Percentiles rank a stretch among this genome's conserved stretches.
Conservation (phyloP, 495 filamentous ascomycete species). For the Diplogelasinospora grovesii region DNA sequence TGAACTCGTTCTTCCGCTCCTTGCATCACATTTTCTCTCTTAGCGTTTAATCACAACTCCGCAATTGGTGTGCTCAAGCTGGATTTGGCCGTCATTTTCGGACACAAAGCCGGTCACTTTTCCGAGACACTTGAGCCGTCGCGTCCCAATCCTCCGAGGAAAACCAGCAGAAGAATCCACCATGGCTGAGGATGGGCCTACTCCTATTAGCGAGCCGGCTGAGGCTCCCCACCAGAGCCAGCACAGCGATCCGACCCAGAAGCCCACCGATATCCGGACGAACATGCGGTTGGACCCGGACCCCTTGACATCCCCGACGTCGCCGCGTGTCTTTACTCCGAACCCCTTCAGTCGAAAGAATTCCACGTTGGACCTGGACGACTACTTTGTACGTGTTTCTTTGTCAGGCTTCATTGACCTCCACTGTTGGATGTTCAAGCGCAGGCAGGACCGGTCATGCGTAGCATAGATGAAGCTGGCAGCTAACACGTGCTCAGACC, state of each 20-base stretch:
- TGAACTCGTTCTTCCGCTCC: background rate
- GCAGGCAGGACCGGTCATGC: too few species aligned
- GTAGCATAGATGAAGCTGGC: too few species aligned
- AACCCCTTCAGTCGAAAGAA: conserved; percentile 43
- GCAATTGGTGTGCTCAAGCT: conserved; percentile 5
- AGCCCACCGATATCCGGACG: conserved; percentile 3
- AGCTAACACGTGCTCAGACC: conserved; percentile 22
- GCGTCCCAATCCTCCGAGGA: background rate
- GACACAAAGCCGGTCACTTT: too few species aligned
- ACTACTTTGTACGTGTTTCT: conserved; percentile 45
- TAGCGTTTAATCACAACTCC: too few species aligned
- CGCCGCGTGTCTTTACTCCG: conserved; percentile 28
- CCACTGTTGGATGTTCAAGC: background rate
- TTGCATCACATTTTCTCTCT: background rate
- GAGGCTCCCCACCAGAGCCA: background rate
- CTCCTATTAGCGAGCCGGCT: background rate
- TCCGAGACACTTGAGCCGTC: background rate
- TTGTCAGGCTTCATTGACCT: background rate
- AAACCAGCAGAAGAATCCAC: background rate
- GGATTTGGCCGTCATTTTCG: conserved; percentile 2
- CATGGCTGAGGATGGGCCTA: background rate
- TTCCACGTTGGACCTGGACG: conserved; percentile 40
- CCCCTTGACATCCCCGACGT: conserved; percentile 23
- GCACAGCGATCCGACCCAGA: background rate
- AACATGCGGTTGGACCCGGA: conserved; percentile 8